Base-by-base conservation (phyloP, 305 asterid species). In the Fraxinus latifolia region DNA sequence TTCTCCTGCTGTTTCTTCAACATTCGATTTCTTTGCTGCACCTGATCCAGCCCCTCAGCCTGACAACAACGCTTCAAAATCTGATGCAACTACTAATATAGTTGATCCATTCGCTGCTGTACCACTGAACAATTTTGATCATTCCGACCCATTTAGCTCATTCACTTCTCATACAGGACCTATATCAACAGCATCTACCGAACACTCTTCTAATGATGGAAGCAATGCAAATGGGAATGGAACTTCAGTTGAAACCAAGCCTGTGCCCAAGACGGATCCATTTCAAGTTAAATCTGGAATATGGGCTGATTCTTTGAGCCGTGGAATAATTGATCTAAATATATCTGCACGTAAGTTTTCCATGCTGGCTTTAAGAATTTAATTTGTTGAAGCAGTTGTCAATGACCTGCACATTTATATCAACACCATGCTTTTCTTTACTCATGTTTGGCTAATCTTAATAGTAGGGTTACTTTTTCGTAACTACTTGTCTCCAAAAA, bases 261-360 rank as follows among this genome's bases (percentile, higher is more conserved):
- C 87, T 81, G 79, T 85, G 37, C 83, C 86, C 50, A 85, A 87
- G 86, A 90, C 83, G 82, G 83, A 78, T 68, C 74, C 83, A 17
- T 90, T 89, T 84, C 92, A 90, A 87, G 91, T 90, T 34, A 90
- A 89, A 89, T 89, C 92, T 14, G 93, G 92, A 87, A 87, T 90
- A 76, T 90, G 93, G 93, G 90, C 93, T 70, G 93, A 90, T 90
- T 90, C 93, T 82, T 83, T 90, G 88, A 90, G 93, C 82, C 93
- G 93, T 39, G 93, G 93, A 79, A 53, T 89, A 77, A 89, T 90
- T 21, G 93, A 90, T 89, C 88, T 90, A 15, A 89, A 89, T 68
- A 95, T 95, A 84, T 77, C 91, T 82, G 95, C 96, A 82, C 95
- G 98, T 95, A 90, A 91, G 98, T 90, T 84, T 37, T 84, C 80